Conservation (phyloP, 2,329 filamentous ascomycete genomes). For the Aulographum hederae region DNA sequence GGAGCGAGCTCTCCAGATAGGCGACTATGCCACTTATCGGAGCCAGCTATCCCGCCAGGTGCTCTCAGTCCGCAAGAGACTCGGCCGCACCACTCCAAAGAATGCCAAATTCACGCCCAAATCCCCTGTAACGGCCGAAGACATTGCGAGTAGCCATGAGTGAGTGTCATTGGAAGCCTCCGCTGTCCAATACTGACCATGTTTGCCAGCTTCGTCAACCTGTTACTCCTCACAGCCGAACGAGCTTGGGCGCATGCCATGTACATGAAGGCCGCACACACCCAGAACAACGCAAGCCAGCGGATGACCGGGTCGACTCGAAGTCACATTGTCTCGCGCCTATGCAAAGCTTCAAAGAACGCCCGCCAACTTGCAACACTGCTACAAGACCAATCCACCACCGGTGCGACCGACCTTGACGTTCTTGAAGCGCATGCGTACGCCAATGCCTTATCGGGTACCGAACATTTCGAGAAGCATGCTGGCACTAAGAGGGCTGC, state of each 20-base stretch:
- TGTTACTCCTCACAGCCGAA: slow-evolving; percentile 76
- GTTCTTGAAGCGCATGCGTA: slow-evolving; percentile 79
- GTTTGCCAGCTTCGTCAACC: slow-evolving; percentile 44
- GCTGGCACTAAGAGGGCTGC: slow-evolving; percentile 9
- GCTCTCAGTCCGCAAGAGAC: slow-evolving; percentile 66
- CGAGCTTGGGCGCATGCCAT: slow-evolving; percentile 91
- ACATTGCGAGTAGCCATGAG: slow-evolving; percentile 60
- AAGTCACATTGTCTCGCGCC: slow-evolving; percentile 73
- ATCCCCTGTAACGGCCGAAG: slow-evolving; percentile 49
- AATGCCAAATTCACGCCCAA: slow-evolving; percentile 70
- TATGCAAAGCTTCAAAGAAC: slow-evolving; percentile 59
- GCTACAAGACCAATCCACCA: slow-evolving; percentile 41
- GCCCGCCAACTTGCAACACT: slow-evolving; percentile 50
- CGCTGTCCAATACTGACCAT: slow-evolving; percentile 4
- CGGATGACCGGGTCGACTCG: slow-evolving; percentile 59
- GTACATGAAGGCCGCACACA: slow-evolving; percentile 74
- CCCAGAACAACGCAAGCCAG: slow-evolving; percentile 52
- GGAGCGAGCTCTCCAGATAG: slow-evolving; percentile 69
- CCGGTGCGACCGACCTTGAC: slow-evolving; percentile 50
- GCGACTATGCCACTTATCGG: slow-evolving; percentile 77
- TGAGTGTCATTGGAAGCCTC: slow-evolving; percentile 26
- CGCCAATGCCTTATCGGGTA: slow-evolving; percentile 54
- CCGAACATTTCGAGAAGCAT: slow-evolving; percentile 71
- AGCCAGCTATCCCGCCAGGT: slow-evolving; percentile 62
- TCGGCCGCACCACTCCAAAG: slow-evolving; percentile 68